Base-by-base conservation (phyloP, 2,329 filamentous ascomycete species). In the Trichoderma guizhouense region DNA sequence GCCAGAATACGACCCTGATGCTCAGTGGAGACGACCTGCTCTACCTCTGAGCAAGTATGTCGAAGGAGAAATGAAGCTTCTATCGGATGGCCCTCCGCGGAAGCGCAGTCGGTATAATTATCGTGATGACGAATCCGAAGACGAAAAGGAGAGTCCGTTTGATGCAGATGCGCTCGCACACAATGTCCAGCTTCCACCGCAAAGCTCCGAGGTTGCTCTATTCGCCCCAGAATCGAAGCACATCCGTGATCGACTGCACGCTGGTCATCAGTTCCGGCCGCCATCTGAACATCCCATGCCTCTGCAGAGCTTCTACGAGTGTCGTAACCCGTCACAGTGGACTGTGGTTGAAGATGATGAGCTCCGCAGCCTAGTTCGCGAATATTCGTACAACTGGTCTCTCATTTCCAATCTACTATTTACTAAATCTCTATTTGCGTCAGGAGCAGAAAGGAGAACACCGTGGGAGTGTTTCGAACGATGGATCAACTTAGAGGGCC, bases 391-490 rank as follows among this genome's bases (percentile, higher is more conserved):
- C 84, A 99, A 99, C 77, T 99, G 96, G 96, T 97, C 94, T 3
- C 86, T 99, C 6, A 97, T 98, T 69, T 93, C 95, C 1, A 93
- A 89, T 76, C 91, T 95, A 72, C 84, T 98, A 68, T 87, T 90
- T 2, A 87, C 92, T 18, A 90, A 89, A 67, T 97, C 94, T 0
- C 80, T 90, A 15, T 97, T 94, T 78, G 88, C 90, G n/a, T 95
- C 95, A 24, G 94, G 93, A 2, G 90, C 94, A 12, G 95, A 98
- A 79, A 89, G 96, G 73, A 89, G 96, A 62, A 98, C 95, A 3
- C 94, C 95, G 0, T 99, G 96, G 96, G 96, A 99, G 83, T 99
- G 96, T 79, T 99, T 99, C 77, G 96, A 99, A 82, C 89, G 96
- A 57, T 99, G 95, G 95, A 92, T 98, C 69, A 91, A 93, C 76